phyloP scores from a whole-genome alignment of 164 flowering plant species.

The Euptelea pleiosperma region DNA sequence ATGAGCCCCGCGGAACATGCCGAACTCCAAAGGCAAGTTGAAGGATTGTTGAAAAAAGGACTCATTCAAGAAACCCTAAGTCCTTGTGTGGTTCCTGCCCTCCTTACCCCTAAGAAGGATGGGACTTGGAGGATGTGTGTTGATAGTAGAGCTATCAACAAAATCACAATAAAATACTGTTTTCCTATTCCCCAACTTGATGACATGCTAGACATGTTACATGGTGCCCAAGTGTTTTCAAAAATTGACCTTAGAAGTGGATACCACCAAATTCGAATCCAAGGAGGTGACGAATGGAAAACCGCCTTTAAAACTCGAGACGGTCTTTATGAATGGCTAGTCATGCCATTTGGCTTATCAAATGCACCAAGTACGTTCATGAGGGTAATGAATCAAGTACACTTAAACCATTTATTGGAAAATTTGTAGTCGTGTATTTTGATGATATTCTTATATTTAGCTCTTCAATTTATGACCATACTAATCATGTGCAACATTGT shows the following conservation, averaged over 20 bases:
- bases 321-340: neutral
- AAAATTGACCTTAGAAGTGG: neutral
- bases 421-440: no score
- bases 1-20: no score
- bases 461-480: neutral
- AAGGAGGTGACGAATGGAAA: neutral
- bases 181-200: no score
- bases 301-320: neutral
- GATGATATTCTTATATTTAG: slow-evolving; percentile 1
- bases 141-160: neutral
- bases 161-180: neutral
- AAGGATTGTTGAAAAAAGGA: neutral
- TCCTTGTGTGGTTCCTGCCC: neutral
- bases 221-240: neutral
- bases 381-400: neutral
- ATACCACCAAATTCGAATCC: neutral
- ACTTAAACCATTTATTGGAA: neutral
- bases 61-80: neutral
- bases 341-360: no score
- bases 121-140: no score
- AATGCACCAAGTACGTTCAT: slow-evolving; percentile 1
- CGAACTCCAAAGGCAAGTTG: no score
- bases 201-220: no score
- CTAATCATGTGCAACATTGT: neutral
- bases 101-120: neutral